Base-by-base conservation (phyloP, 208 protist genomes). In the Blechomonas ayalai region DNA sequence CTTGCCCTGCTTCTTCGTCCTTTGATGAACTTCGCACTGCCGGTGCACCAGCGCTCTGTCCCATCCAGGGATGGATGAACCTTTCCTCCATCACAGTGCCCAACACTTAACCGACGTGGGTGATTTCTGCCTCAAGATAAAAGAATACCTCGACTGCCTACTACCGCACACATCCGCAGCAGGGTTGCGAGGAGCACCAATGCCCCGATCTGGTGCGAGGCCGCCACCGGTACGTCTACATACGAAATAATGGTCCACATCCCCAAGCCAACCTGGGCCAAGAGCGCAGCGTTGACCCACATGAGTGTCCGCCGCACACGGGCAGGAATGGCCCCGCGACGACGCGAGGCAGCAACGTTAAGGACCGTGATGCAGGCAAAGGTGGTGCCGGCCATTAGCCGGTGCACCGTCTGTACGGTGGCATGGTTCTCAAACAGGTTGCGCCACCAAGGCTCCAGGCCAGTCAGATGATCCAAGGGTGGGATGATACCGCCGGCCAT, bases 181-280 rank as follows among this genome's bases (percentile, higher is more conserved):
- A 92, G 55, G 22, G 67, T 80, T 28, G 81, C 71, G 8, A 95
- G 73, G 3, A 95, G 69, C 1, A 86, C n/a, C 24, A 95, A 50
- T 15, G 87, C 73, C n/a, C 77, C 73, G 19, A 88, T 60, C 49
- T 96, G 90, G 52, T 97, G 92, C 7, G 67, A 57, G 13, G 80
- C 81, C 2, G 87, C 96, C 6, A 97, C 46, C 3, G 85, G 80
- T 15, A 88, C 80, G 33, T 94, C 84, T 13, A 97, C 95, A 43
- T 82, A 74, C 13, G 77, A 95, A 44, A 96, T 59, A 16, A 98
- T 65, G 2, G 96, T 97, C 60, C 90, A 72, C 31, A 97, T 90
- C 43, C 96, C 96, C 1, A 98, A 66, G 4, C 43, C 39, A 0
- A 97, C 76, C 72, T 98, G 90, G 18, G 73, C 19, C 12, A 83